Evolutionary conservation across 2,329 filamentous ascomycete species (phyloP).

Genomic region (Phaeosphaeria sp.): DNA sequence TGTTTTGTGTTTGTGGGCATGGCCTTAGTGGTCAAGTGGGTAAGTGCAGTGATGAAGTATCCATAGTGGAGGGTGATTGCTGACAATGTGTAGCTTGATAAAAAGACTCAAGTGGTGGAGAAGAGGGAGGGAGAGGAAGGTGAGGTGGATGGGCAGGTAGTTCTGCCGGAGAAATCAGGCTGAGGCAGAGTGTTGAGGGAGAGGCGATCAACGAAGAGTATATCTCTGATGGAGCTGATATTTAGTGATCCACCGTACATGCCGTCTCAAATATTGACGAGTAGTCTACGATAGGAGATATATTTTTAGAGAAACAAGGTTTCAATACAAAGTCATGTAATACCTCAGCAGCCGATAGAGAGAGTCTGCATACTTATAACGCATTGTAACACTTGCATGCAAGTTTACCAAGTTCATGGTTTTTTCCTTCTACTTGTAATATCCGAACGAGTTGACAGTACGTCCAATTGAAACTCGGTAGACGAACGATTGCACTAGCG

Average conservation of each 20-base stretch:
- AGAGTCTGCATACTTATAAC: too few species aligned
- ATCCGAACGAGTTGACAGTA: neutral
- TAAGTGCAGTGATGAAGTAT: constrained; percentile 10
- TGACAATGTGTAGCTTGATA: neutral
- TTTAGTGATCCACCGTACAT: too few species aligned
- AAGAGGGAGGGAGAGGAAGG: neutral
- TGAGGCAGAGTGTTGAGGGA: neutral
- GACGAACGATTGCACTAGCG: neutral
- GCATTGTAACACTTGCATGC: too few species aligned
- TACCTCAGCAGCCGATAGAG: too few species aligned
- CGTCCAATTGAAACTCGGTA: neutral
- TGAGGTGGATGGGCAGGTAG: neutral
- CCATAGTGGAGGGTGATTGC: neutral
- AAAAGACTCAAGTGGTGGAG: neutral
- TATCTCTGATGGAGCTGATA: neutral
- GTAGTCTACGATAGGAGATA: too few species aligned
- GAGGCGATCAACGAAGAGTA: neutral
- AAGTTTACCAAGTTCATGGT: too few species aligned
- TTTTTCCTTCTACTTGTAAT: neutral
- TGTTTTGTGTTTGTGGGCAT: constrained; percentile 20
- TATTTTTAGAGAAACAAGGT: too few species aligned
- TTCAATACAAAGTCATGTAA: too few species aligned
- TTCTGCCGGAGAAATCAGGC: neutral
- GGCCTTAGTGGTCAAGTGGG: constrained; percentile 22
- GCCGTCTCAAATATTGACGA: too few species aligned